phyloP scores from a whole-genome alignment of 768 basidiomycete species.

The Pleurotus pulmonarius region DNA sequence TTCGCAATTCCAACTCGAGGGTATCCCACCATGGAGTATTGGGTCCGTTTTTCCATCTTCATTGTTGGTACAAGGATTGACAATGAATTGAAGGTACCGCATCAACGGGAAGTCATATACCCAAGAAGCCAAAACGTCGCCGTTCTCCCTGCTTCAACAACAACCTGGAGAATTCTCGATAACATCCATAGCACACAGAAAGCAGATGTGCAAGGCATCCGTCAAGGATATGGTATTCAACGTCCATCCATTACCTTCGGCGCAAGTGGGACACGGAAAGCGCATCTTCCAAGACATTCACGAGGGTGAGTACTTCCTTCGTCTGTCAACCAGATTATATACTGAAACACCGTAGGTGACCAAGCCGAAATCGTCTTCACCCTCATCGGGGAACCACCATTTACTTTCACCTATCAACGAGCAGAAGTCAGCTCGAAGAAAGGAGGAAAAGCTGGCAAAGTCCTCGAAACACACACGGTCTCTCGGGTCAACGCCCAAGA shows the following conservation, averaged over 20 bases:
- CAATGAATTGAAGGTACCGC: constrained; percentile 54
- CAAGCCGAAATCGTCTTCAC: constrained; percentile 93
- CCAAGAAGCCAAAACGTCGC: constrained; percentile 74
- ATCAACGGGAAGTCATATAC: constrained; percentile 72
- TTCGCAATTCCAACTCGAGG: constrained; percentile 90
- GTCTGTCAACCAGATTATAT: not conserved
- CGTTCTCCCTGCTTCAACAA: constrained; percentile 83
- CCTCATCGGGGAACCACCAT: constrained; percentile 88
- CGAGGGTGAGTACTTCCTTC: constrained; percentile 57
- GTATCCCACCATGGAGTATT: constrained; percentile 89
- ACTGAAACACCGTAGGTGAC: constrained; percentile 49
- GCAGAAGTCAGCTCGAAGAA: constrained; percentile 68
- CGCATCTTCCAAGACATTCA: constrained; percentile 81
- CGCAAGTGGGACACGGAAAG: constrained; percentile 85
- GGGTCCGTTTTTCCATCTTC: constrained; percentile 43
- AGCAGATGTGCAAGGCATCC: constrained; percentile 85
- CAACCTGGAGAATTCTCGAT: constrained; percentile 83
- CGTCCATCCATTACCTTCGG: constrained; percentile 84
- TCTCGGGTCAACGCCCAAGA: constrained; percentile 69
- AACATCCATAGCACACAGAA: constrained; percentile 86
- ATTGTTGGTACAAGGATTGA: not conserved
- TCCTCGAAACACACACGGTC: constrained; percentile 91
- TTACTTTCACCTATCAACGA: constrained; percentile 93
- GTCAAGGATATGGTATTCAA: constrained; percentile 70
- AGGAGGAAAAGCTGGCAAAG: constrained; percentile 66